A percentile compares a stretch with the other conserved stretches of the same genome.
Evolutionary conservation across 768 basidiomycete genomes (phyloP).

Genomic region (Cyclocybe cylindracea): DNA sequence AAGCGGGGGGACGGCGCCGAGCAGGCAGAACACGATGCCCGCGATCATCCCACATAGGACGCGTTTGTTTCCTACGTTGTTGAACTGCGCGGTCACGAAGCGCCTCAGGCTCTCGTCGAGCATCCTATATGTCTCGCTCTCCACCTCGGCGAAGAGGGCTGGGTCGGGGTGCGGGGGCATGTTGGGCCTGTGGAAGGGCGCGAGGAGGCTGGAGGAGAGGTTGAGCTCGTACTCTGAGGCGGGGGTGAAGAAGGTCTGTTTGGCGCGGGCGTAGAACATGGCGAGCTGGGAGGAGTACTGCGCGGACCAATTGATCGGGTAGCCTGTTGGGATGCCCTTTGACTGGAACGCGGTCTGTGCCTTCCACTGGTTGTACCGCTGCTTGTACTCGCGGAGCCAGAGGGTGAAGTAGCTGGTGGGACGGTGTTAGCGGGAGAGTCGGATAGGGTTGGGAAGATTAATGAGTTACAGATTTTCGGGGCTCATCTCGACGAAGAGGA

Average conservation of each 20-base stretch:
- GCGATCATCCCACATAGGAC: conserved; percentile 71
- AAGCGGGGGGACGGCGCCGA: conserved; percentile 51
- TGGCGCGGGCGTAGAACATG: conserved; percentile 78
- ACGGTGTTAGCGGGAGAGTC: conserved; percentile 9
- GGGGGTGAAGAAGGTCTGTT: conserved; percentile 79
- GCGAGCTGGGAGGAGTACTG: conserved; percentile 57
- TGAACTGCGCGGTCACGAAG: conserved; percentile 69
- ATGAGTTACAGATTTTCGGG: conserved; percentile 70
- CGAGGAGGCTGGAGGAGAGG: conserved; percentile 64
- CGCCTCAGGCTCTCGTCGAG: conserved; percentile 64
- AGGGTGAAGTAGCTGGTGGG: conserved; percentile 69
- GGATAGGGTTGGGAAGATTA: background rate
- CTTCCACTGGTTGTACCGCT: conserved; percentile 46
- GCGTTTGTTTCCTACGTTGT: conserved; percentile 70
- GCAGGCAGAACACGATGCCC: conserved; percentile 50
- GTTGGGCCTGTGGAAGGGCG: conserved; percentile 52
- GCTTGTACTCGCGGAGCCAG: conserved; percentile 76
- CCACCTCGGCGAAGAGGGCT: conserved; percentile 59
- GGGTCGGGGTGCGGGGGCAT: conserved; percentile 63
- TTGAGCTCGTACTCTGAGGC: conserved; percentile 72
- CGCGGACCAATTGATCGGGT: conserved; percentile 35
- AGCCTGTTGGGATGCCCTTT: conserved; percentile 27
- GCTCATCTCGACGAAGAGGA: conserved; percentile 74
- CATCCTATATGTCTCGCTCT: conserved; percentile 55
- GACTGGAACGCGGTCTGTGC: conserved; percentile 33